phyloP scores from a whole-genome alignment of 2,329 filamentous ascomycete species.

The Tolypocladium tropicale region DNA sequence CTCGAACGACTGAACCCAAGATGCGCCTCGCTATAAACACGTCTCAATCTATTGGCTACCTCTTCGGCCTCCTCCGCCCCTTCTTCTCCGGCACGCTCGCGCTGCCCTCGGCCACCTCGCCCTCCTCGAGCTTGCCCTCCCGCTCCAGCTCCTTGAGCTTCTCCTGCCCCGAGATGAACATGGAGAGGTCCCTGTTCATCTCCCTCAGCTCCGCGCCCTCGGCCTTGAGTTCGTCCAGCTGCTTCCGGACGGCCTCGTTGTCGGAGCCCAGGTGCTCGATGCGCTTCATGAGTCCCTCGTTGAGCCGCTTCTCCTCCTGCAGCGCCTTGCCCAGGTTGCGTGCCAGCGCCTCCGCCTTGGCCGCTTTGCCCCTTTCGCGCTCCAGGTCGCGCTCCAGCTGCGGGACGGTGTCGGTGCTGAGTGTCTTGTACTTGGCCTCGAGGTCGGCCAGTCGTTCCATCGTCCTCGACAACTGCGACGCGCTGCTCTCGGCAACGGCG shows the following conservation, averaged over 20 bases:
- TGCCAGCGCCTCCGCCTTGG: slow-evolving; percentile 66
- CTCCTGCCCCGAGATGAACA: slow-evolving; percentile 79
- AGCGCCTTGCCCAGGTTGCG: slow-evolving; percentile 64
- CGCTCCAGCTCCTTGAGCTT: slow-evolving; percentile 64
- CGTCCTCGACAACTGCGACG: slow-evolving; percentile 36
- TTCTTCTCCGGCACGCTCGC: slow-evolving; percentile 55
- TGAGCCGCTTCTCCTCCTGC: slow-evolving; percentile 80
- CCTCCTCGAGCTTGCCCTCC: slow-evolving; percentile 47
- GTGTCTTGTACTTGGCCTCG: slow-evolving; percentile 31
- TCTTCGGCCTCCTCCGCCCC: slow-evolving; percentile 38
- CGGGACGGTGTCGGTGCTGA: slow-evolving; percentile 49
- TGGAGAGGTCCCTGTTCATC: slow-evolving; percentile 76
- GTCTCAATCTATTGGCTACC: not conserved
- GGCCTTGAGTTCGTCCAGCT: slow-evolving; percentile 44
- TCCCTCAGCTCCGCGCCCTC: slow-evolving; percentile 70
- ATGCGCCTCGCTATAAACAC: not conserved
- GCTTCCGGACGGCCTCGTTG: slow-evolving; percentile 43
- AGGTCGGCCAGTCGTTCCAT: slow-evolving; percentile 41
- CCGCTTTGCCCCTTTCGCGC: slow-evolving; percentile 56
- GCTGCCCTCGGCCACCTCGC: slow-evolving; percentile 66
- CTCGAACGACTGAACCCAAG: not conserved
- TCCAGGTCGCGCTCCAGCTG: slow-evolving; percentile 62
- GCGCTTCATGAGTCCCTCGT: slow-evolving; percentile 69
- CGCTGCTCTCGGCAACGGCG: slow-evolving; percentile 53
- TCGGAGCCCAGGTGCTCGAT: slow-evolving; percentile 65